phyloP scores from a whole-genome alignment of 495 filamentous ascomycete species.

The Penicillium simplicissimum region DNA sequence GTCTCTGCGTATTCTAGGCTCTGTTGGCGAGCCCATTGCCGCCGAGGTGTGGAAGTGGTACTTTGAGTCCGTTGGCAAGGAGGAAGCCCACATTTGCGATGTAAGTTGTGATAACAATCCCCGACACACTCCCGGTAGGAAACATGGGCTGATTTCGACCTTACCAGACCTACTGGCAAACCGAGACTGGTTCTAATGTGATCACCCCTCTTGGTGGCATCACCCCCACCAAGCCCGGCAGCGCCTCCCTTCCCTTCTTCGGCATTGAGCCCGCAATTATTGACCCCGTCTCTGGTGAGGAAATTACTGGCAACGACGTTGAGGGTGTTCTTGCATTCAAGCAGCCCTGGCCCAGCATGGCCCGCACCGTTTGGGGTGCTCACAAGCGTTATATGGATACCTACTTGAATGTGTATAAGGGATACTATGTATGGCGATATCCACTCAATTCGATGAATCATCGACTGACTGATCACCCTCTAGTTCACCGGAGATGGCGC shows the following conservation, averaged over 20 bases:
- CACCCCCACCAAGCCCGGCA: slow-evolving; percentile 58
- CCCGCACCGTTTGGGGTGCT: slow-evolving; percentile 95
- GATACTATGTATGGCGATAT: slow-evolving; percentile 74
- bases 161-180: slow-evolving; percentile 97
- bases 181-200: slow-evolving; percentile 95
- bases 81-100: slow-evolving; percentile 91
- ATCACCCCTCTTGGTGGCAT: slow-evolving; percentile 59
- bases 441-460: neutral
- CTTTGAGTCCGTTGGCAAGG: slow-evolving; percentile 91
- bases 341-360: slow-evolving; percentile 98
- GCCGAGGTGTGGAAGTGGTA: slow-evolving; percentile 99
- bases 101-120: slow-evolving; percentile 56
- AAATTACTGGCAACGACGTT: slow-evolving; percentile 94
- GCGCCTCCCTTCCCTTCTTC: slow-evolving; percentile 75
- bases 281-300: slow-evolving; percentile 91
- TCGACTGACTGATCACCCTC: slow-evolving; percentile 31
- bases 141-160: neutral
- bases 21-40: slow-evolving; percentile 98
- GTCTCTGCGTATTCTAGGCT: slow-evolving; percentile 84
- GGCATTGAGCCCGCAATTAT: slow-evolving; percentile 98
- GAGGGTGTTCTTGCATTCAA: slow-evolving; percentile 98
- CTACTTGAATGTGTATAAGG: slow-evolving; percentile 96
- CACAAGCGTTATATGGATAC: slow-evolving; percentile 99
- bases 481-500: slow-evolving; percentile 99
- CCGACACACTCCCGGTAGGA: neutral